A percentile compares a stretch with the other conserved stretches of the same genome.
Evolutionary conservation across 148 eudicot genomes (phyloP).

Genomic region (Rhododendron simsii): DNA sequence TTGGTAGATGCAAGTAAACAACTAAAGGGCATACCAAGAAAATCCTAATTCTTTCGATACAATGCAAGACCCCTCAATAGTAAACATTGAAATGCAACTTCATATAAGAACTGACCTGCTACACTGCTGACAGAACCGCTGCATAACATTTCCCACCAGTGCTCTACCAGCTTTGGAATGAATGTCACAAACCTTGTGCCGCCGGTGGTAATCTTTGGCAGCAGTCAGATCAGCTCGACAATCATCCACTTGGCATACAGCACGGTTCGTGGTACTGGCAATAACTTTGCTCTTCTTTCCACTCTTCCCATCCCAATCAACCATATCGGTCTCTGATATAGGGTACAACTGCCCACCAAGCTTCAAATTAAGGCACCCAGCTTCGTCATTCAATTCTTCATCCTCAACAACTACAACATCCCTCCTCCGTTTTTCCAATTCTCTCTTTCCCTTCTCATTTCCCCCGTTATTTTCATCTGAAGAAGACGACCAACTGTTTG

Average conservation of each 20-base stretch:
- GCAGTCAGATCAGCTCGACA: slow-evolving; percentile 66
- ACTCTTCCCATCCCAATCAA: slow-evolving; percentile 44
- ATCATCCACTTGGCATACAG: slow-evolving; percentile 83
- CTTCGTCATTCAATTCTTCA: slow-evolving; percentile 42
- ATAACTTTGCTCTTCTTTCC: slow-evolving; percentile 62
- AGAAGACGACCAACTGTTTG: slow-evolving; percentile 34
- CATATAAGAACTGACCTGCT: slow-evolving; percentile 52
- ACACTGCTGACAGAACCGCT: slow-evolving; percentile 98
- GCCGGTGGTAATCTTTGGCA: slow-evolving; percentile 83
- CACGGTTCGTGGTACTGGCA: slow-evolving; percentile 41
- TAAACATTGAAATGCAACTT: not conserved
- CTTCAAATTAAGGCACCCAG: slow-evolving; percentile 57
- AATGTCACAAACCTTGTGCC: slow-evolving; percentile 86
- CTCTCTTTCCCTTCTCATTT: slow-evolving; percentile 45
- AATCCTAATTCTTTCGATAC: not conserved
- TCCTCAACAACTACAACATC: slow-evolving; percentile 37
- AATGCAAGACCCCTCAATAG: not conserved
- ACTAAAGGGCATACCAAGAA: not conserved
- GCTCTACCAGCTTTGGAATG: slow-evolving; percentile 80
- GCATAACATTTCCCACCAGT: slow-evolving; percentile 62
- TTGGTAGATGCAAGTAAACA: not conserved
- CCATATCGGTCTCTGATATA: slow-evolving; percentile 37
- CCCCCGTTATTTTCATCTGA: slow-evolving; percentile 25
- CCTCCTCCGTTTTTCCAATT: slow-evolving; percentile 54
- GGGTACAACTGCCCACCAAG: slow-evolving; percentile 74